Base-by-base conservation (phyloP, 2,329 filamentous ascomycete genomes). In the Colletotrichum orchidophilum region DNA sequence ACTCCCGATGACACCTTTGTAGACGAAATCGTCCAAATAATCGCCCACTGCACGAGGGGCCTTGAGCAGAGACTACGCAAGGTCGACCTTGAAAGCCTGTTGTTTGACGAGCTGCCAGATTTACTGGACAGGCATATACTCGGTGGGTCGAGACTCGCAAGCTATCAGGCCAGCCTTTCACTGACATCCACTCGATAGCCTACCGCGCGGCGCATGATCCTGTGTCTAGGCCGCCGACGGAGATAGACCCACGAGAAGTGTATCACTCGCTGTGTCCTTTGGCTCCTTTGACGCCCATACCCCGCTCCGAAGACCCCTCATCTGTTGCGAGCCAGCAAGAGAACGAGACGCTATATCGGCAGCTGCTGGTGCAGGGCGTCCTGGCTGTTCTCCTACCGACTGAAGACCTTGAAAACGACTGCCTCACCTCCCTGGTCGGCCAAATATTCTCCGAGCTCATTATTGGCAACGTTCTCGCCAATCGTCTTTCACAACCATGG, bases 381-480 rank as follows among this genome's bases (percentile, higher is more conserved):
- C 85, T 99, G 73, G 92, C 94, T 27, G 87, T 97, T 63, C 87
- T 99, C 18, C 87, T 99, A 24, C 96, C 96, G 11, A 96, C 95
- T 18, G 96, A 98, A 77, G 96, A 98, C 80, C 85, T 98, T 49
- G 91, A 96, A 77, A 98, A 97, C 80, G 90, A 90, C 64, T 97
- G 94, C 80, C 86, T 98, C 76, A 92, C 93, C 67, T 88, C 94
- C 42, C 86, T 99, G 73, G 92, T 98, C 73, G 91, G 91, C 65
- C 94, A 98, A 81, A 93, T 98, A 74, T 87, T 98, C 73, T 94
- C 95, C 7, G 95, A 98, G 81, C 91, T 97, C 79, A 94, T 98
- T 73, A 86, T 99, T 74, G 94, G 94, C 73, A 95, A 94, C 75
- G 88, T 93, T 69, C 86, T 98, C 76, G 91, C 91, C 76, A 93